Percentiles rank a stretch among this genome's conserved stretches.
Evolutionary conservation across 805 yeast species (phyloP).

Genomic region (Saccharomycopsis capsularis): DNA sequence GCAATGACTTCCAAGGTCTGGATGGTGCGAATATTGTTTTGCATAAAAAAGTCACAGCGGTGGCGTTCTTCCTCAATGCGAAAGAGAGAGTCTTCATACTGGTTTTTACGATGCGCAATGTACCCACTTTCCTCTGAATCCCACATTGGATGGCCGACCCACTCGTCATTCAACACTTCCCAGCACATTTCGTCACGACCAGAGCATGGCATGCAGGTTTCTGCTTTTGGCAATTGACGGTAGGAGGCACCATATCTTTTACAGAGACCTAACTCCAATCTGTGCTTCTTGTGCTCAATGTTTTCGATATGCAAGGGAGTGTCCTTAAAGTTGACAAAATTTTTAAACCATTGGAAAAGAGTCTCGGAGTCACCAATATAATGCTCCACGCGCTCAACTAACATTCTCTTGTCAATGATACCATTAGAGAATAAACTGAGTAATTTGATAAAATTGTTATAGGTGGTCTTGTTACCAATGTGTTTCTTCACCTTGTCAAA

Average conservation of each 20-base stretch:
- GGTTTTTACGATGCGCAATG: slow-evolving; percentile 97
- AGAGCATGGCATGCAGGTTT: slow-evolving; percentile 77
- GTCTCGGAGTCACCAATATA: slow-evolving; percentile 79
- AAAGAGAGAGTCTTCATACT: slow-evolving; percentile 91
- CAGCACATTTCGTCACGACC: slow-evolving; percentile 99
- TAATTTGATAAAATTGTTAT: slow-evolving; percentile 86
- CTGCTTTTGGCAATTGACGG: slow-evolving; percentile 69
- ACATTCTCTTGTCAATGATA: slow-evolving; percentile 71
- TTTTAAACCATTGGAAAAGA: slow-evolving; percentile 83
- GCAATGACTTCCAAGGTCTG: slow-evolving; percentile 95
- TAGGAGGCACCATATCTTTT: slow-evolving; percentile 85
- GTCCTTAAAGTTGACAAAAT: slow-evolving; percentile 83
- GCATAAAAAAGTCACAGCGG: slow-evolving; percentile 94
- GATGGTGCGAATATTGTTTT: slow-evolving; percentile 87
- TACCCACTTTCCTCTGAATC: slow-evolving; percentile 99
- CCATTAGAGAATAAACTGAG: slow-evolving; percentile 83
- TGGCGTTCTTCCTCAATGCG: slow-evolving; percentile 97
- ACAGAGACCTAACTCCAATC: slow-evolving; percentile 80
- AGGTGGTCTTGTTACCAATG: slow-evolving; percentile 78
- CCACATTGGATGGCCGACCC: slow-evolving; percentile 99
- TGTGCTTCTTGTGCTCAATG: slow-evolving; percentile 79
- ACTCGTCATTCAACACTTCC: slow-evolving; percentile 97
- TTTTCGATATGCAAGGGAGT: slow-evolving; percentile 83
- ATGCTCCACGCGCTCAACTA: slow-evolving; percentile 77
- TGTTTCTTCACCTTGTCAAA: slow-evolving; percentile 80